Evolutionary conservation across 345 rosid species (phyloP).

Genomic region (Eucalyptus leucophloia): DNA sequence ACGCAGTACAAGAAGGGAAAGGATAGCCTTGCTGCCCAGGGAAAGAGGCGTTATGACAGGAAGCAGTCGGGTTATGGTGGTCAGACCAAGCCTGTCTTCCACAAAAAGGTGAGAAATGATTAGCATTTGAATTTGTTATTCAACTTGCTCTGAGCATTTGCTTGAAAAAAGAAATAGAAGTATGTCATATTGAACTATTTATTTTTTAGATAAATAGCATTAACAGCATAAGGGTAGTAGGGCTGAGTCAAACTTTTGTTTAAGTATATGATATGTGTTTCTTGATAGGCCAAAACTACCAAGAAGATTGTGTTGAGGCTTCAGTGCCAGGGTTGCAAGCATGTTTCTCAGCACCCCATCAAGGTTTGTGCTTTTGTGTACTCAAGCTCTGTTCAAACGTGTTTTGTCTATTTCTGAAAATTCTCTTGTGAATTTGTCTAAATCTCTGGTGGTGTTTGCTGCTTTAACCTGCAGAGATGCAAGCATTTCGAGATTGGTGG

Average conservation of each 20-base stretch:
- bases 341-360: slow-evolving; percentile 6
- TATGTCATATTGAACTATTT: neutral
- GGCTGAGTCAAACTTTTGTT: neutral
- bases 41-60: slow-evolving; percentile 5
- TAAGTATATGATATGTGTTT: neutral
- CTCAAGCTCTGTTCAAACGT: too few species aligned
- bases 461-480: neutral
- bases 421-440: neutral
- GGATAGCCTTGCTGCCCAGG: slow-evolving; percentile 7
- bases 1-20: slow-evolving; percentile 17
- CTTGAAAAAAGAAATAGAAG: neutral
- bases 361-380: neutral
- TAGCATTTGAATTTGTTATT: neutral
- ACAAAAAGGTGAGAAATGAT: neutral
- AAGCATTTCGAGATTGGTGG: slow-evolving; percentile 9
- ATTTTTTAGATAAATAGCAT: neutral
- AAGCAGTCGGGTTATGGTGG: slow-evolving; percentile 6
- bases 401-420: neutral
- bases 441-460: neutral
- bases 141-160: neutral
- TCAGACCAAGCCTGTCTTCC: slow-evolving; percentile 4
- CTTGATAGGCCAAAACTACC: neutral
- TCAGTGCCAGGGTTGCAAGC: slow-evolving; percentile 8
- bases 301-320: slow-evolving; percentile 11
- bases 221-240: neutral